Conservation (phyloP, 2,329 filamentous ascomycete species). For the Arthrinium puccinioides region DNA sequence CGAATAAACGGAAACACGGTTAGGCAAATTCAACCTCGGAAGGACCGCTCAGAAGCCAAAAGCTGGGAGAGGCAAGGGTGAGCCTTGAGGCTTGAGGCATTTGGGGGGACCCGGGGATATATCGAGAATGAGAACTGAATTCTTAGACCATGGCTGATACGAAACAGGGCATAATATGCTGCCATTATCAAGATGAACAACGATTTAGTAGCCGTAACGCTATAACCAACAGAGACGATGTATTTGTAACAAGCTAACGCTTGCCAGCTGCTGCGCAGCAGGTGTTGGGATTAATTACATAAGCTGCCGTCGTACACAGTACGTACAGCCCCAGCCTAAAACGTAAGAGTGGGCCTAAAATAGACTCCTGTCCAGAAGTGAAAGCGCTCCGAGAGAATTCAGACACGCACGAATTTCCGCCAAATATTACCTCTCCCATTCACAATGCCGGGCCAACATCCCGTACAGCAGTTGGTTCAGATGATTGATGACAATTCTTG, state of each 20-base stretch:
- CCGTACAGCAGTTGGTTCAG: background rate
- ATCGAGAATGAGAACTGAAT: background rate
- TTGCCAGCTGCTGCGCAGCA: background rate
- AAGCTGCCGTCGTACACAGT: background rate
- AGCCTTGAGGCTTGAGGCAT: background rate
- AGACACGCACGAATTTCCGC: background rate
- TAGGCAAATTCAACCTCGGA: background rate
- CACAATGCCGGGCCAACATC: background rate
- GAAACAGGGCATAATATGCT: background rate
- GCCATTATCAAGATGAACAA: background rate
- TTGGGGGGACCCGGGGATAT: background rate
- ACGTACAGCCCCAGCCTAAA: background rate
- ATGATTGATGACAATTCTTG: constrained; percentile 4
- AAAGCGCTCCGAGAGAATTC: background rate
- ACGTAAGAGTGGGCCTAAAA: background rate
- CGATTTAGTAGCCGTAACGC: background rate
- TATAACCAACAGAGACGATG: background rate
- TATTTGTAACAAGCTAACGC: background rate
- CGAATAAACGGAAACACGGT: background rate
- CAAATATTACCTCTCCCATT: background rate
- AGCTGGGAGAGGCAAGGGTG: background rate
- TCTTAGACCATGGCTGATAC: background rate
- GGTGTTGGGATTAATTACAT: background rate
- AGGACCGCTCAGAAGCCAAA: background rate
- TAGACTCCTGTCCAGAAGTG: background rate